phyloP scores from a whole-genome alignment of 1,284 basidiomycete species.

The Dichomitus squalens region DNA sequence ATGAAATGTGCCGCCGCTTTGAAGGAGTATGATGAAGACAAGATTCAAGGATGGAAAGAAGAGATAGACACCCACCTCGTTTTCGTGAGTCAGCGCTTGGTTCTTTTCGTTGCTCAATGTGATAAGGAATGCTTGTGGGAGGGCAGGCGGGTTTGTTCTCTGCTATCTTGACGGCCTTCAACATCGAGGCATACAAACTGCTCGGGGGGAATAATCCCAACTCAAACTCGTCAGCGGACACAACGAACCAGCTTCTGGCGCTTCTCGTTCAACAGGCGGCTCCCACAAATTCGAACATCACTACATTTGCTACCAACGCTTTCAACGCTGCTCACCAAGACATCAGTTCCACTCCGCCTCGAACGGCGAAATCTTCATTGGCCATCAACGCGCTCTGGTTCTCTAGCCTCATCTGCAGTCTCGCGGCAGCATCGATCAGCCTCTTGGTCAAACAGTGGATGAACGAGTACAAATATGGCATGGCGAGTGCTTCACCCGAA shows the following conservation, averaged over 20 bases:
- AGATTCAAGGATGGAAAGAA: conserved; percentile 26
- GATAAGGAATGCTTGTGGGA: background rate
- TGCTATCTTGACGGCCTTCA: conserved; percentile 28
- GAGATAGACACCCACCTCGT: conserved; percentile 28
- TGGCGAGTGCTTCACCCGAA: conserved; percentile 21
- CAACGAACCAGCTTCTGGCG: conserved; percentile 6
- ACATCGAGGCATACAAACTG: conserved; percentile 26
- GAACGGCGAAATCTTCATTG: conserved; percentile 4
- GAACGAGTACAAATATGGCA: conserved; percentile 20
- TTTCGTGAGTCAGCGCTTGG: conserved; percentile 19
- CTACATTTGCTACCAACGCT: background rate
- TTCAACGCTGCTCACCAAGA: background rate
- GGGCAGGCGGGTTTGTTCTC: conserved; percentile 30
- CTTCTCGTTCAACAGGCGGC: background rate
- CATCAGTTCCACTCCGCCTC: background rate
- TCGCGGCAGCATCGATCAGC: conserved; percentile 26
- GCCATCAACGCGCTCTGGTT: conserved; percentile 28
- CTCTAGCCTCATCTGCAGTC: conserved; percentile 26
- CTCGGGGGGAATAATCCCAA: conserved; percentile 12
- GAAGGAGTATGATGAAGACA: conserved; percentile 23
- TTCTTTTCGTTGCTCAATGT: background rate
- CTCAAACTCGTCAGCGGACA: background rate
- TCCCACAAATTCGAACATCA: background rate
- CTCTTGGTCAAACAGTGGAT: conserved; percentile 29
- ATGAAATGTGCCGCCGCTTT: conserved; percentile 19